Evolutionary conservation across 768 basidiomycete species (phyloP).

Genomic region (Cystobasidiopsis lactophilus): DNA sequence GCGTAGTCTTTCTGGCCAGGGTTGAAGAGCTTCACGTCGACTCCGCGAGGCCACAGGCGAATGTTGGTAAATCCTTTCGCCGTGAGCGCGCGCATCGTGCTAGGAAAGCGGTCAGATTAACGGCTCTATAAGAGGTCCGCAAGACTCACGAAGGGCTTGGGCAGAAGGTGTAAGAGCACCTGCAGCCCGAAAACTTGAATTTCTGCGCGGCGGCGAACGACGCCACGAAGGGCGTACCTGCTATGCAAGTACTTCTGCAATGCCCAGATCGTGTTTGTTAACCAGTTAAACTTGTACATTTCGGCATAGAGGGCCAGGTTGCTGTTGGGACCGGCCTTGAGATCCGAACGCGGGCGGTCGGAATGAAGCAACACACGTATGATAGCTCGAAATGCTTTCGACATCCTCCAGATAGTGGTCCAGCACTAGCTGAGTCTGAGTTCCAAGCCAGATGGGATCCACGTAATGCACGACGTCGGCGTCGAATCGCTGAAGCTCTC

Average conservation of each 20-base stretch:
- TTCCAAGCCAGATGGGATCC: slow-evolving; percentile 31
- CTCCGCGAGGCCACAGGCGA: slow-evolving; percentile 29
- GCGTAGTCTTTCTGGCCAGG: slow-evolving; percentile 19
- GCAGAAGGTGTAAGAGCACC: slow-evolving; percentile 26
- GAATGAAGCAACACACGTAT: neutral
- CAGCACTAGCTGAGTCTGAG: slow-evolving; percentile 24
- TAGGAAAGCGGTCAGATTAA: too few relatives aligned
- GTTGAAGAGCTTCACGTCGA: slow-evolving; percentile 25
- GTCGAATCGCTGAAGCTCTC: slow-evolving; percentile 17
- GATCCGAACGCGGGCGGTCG: neutral
- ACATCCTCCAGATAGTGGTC: slow-evolving; percentile 5
- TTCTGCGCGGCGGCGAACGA: too few relatives aligned
- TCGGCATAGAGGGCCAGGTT: slow-evolving; percentile 28
- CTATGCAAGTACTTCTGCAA: slow-evolving; percentile 12
- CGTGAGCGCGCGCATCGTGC: slow-evolving; percentile 24
- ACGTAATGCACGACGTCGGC: slow-evolving; percentile 30
- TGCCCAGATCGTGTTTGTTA: slow-evolving; percentile 28
- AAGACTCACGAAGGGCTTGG: slow-evolving; percentile 29
- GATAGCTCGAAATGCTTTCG: slow-evolving; percentile 1
- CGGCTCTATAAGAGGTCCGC: too few relatives aligned
- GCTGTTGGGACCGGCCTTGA: slow-evolving; percentile 21
- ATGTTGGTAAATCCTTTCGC: slow-evolving; percentile 22
- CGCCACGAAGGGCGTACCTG: too few relatives aligned
- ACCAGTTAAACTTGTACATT: slow-evolving; percentile 27
- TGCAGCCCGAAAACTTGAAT: too few relatives aligned